Evolutionary conservation across 345 rosid species (phyloP).

Genomic region (Barbarea vulgaris): DNA sequence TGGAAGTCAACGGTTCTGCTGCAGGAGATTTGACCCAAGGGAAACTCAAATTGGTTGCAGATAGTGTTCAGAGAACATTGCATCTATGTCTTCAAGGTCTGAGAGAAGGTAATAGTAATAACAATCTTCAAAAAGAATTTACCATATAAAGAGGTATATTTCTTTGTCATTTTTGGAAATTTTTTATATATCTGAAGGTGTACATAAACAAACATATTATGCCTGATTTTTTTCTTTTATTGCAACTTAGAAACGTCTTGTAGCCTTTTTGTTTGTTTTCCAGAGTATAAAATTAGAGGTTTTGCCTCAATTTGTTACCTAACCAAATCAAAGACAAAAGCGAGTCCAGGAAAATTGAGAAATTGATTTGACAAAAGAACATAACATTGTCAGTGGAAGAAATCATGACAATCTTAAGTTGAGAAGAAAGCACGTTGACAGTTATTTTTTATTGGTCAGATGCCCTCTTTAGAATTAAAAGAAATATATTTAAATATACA

Average conservation of each 20-base stretch:
- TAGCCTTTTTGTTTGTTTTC: constrained; percentile 17
- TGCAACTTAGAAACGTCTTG: constrained; percentile 2
- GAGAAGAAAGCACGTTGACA: not conserved
- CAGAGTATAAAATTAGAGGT: constrained; percentile 4
- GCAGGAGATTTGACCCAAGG: constrained; percentile 68
- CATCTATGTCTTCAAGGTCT: constrained; percentile 74
- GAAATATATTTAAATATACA: too few species aligned
- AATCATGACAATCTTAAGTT: not conserved
- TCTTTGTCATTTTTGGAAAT: constrained; percentile 34
- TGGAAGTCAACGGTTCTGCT: constrained; percentile 56
- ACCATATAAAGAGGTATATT: constrained; percentile 16
- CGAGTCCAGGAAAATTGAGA: not conserved
- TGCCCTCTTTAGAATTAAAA: not conserved
- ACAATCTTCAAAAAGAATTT: constrained; percentile 39
- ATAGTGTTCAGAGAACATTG: constrained; percentile 71
- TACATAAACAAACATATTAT: constrained; percentile 26
- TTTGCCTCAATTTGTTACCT: not conserved
- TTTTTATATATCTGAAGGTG: constrained; percentile 19
- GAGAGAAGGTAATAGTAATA: constrained; percentile 56
- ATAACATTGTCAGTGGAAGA: not conserved
- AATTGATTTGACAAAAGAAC: not conserved
- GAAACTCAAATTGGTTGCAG: constrained; percentile 78
- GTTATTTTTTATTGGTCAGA: not conserved
- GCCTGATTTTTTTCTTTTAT: not conserved
- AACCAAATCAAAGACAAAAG: not conserved